Conservation (phyloP, 768 basidiomycete species). For the Leccinum rimulosum region DNA sequence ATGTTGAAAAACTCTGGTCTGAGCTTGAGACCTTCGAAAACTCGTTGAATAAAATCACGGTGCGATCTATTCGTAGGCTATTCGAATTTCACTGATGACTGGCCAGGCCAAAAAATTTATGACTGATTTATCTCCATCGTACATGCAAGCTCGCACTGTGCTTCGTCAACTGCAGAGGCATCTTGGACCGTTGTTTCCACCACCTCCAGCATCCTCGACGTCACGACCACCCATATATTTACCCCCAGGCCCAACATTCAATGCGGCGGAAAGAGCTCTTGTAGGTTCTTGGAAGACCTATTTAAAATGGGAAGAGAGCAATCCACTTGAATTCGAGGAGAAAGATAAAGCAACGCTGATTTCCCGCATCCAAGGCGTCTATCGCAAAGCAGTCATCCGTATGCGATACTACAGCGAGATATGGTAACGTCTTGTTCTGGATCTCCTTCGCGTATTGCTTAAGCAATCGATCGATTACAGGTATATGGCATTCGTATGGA, state of each 20-base stretch:
- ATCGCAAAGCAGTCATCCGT: slow-evolving; percentile 84
- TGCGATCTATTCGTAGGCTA: slow-evolving; percentile 25
- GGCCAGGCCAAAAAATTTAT: slow-evolving; percentile 91
- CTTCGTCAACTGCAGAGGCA: slow-evolving; percentile 80
- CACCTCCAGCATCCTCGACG: slow-evolving; percentile 42
- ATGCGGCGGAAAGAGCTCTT: slow-evolving; percentile 64
- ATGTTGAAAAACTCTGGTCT: slow-evolving; percentile 90
- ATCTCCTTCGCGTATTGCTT: slow-evolving; percentile 7
- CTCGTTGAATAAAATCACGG: slow-evolving; percentile 82
- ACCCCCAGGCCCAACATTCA: slow-evolving; percentile 72
- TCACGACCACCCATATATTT: slow-evolving; percentile 50
- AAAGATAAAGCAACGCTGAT: slow-evolving; percentile 68
- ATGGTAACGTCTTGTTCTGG: slow-evolving; percentile 52
- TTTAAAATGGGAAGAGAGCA: slow-evolving; percentile 92
- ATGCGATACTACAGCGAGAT: slow-evolving; percentile 96
- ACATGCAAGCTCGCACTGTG: slow-evolving; percentile 93
- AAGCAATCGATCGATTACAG: slow-evolving; percentile 38
- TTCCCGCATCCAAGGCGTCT: slow-evolving; percentile 74
- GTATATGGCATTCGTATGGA: slow-evolving; percentile 91
- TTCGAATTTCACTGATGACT: slow-evolving; percentile 10
- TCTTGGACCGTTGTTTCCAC: slow-evolving; percentile 57
- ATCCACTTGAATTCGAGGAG: slow-evolving; percentile 90
- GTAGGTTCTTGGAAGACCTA: slow-evolving; percentile 91
- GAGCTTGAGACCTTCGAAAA: slow-evolving; percentile 93
- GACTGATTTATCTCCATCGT: slow-evolving; percentile 84